Percentiles rank a stretch among this genome's conserved stretches.
These are phyloP conservation scores for Lophiotrema nucula DNA, from an alignment of 495 filamentous ascomycete species.

Conservation along the genomic window DNA sequence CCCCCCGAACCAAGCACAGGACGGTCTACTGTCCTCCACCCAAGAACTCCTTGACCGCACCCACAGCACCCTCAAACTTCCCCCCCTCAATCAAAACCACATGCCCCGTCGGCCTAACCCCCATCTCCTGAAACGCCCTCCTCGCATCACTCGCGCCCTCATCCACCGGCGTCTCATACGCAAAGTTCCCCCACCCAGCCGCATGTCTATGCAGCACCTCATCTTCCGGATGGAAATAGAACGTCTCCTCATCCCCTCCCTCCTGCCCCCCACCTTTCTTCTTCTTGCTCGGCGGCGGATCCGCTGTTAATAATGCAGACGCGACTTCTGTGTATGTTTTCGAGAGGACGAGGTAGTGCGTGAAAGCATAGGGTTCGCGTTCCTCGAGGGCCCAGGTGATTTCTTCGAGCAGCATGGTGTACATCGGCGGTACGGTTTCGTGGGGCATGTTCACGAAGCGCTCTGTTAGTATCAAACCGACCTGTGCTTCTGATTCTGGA, in stretches of 20 bases:
- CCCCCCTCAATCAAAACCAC: constrained; percentile 44
- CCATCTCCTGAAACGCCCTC: constrained; percentile 89
- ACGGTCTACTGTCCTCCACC: constrained; percentile 17
- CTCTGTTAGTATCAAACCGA: constrained; percentile 87
- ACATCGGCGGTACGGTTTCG: constrained; percentile 92
- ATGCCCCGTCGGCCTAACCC: constrained; percentile 73
- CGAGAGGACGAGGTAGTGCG: constrained; percentile 86
- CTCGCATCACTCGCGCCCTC: constrained; percentile 84
- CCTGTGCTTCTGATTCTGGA: constrained; percentile 51
- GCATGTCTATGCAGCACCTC: constrained; percentile 80
- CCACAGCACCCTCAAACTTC: constrained; percentile 47
- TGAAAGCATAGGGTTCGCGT: constrained; percentile 88
- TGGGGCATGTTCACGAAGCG: constrained; percentile 92
- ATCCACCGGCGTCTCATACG: constrained; percentile 73
- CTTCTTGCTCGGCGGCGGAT: constrained; percentile 68
- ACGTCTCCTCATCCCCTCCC: constrained; percentile 48
- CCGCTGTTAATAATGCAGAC: constrained; percentile 67
- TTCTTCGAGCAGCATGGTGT: constrained; percentile 91
- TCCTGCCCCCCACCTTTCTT: constrained; percentile 57
- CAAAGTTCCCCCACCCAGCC: constrained; percentile 61
- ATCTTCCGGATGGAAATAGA: constrained; percentile 97
- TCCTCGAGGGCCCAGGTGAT: constrained; percentile 86
- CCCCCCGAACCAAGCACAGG: too few species aligned
- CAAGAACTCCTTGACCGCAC: constrained; percentile 43
- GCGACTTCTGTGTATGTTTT: constrained; percentile 87